phyloP scores from a whole-genome alignment of 805 yeast species.

The Yamadazyma endophytica region DNA sequence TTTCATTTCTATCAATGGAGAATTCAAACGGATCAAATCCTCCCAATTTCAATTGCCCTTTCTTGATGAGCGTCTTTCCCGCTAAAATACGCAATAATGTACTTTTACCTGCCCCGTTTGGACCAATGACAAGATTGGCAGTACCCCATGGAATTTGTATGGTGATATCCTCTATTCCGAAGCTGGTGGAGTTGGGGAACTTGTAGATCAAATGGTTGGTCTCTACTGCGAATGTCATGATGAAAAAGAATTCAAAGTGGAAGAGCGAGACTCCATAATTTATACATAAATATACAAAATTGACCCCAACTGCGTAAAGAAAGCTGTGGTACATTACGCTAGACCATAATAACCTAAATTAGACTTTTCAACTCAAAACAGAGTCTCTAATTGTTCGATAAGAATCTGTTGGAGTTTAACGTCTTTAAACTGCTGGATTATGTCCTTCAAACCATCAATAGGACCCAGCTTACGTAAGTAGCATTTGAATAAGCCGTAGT shows the following conservation, averaged over 20 bases:
- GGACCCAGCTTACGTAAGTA: constrained; percentile 35
- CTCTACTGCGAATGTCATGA: constrained; percentile 48
- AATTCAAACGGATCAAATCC: constrained; percentile 81
- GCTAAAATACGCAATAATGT: constrained; percentile 81
- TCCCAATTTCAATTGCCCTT: constrained; percentile 67
- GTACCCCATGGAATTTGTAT: constrained; percentile 65
- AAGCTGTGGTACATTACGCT: too few species aligned
- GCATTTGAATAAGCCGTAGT: constrained; percentile 37
- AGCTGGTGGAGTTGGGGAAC: constrained; percentile 52
- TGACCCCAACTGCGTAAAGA: too few species aligned
- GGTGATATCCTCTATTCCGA: constrained; percentile 65
- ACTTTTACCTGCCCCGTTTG: constrained; percentile 97
- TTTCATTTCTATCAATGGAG: constrained; percentile 47
- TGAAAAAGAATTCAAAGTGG: too few species aligned
- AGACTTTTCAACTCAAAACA: too few species aligned
- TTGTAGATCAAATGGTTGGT: constrained; percentile 64
- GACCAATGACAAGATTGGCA: constrained; percentile 79
- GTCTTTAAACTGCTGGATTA: too few species aligned
- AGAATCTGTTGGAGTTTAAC: too few species aligned
- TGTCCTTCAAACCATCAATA: too few species aligned
- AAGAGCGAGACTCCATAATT: too few species aligned
- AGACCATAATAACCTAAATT: too few species aligned
- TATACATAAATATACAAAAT: too few species aligned
- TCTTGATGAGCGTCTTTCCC: constrained; percentile 81
- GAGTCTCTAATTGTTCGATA: too few species aligned